Conservation (phyloP, 192 early-diverging fungal genomes). For the Chytriomyces sp. region DNA sequence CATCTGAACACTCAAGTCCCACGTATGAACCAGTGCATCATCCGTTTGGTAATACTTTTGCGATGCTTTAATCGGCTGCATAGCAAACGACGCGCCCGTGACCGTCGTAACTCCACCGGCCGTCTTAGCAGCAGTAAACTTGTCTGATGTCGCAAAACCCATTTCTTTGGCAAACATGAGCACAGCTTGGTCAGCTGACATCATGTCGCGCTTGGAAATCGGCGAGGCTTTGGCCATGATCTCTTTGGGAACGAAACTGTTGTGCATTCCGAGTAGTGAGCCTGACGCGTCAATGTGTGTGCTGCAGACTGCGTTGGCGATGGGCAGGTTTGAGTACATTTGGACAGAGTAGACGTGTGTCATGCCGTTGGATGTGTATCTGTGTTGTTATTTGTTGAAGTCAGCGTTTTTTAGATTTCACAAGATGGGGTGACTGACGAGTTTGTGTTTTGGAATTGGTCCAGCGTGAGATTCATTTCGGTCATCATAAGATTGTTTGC, state of each 20-base stretch:
- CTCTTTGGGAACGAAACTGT: slow-evolving; percentile 7
- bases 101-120: neutral
- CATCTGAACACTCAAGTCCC: slow-evolving; percentile 22
- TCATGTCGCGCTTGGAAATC: slow-evolving; percentile 6
- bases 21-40: slow-evolving; percentile 6
- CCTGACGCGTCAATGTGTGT: slow-evolving; percentile 72
- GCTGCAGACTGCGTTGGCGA: slow-evolving; percentile 79
- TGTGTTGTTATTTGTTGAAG: slow-evolving; percentile 2
- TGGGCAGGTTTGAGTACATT: slow-evolving; percentile 61
- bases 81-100: neutral
- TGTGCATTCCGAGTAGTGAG: slow-evolving; percentile 11
- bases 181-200: slow-evolving; percentile 23
- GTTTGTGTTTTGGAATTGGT: slow-evolving; percentile 1
- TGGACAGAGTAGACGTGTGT: slow-evolving; percentile 73
- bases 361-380: slow-evolving; percentile 68
- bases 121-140: neutral
- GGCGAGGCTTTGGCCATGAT: neutral
- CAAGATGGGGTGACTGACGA: neutral
- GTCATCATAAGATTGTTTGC: neutral
- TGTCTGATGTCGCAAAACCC: neutral
- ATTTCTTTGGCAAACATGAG: slow-evolving; percentile 15
- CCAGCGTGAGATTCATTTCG: neutral
- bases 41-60: slow-evolving; percentile 8
- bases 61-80: slow-evolving; percentile 7
- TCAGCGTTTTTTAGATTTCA: neutral